phyloP scores from a whole-genome alignment of 768 basidiomycete genomes.

The Phaffia australis region DNA sequence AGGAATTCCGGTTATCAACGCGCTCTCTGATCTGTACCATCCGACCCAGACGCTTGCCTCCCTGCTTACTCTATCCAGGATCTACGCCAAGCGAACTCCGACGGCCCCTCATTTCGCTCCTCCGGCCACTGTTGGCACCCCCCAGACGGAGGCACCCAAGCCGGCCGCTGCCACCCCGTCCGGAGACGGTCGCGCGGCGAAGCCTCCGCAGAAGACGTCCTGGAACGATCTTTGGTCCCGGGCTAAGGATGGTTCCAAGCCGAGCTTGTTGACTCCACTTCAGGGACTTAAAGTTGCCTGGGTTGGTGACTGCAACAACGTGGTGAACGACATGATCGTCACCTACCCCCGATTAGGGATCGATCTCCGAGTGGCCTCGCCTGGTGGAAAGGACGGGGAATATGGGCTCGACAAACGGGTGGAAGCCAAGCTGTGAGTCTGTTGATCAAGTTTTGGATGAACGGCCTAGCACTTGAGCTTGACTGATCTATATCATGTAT shows the following conservation, averaged over 20 bases:
- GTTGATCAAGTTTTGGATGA: no score
- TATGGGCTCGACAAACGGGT: conserved; percentile 48
- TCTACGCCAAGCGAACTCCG: conserved; percentile 29
- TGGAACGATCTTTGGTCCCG: conserved; percentile 6
- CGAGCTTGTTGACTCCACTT: conserved; percentile 46
- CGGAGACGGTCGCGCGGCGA: no score
- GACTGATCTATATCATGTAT: conserved; percentile 37
- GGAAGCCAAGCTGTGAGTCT: conserved; percentile 65
- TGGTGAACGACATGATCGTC: conserved; percentile 94
- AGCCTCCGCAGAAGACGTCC: not conserved
- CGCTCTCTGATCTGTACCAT: conserved; percentile 90
- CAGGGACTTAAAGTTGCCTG: conserved; percentile 81
- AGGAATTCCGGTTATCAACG: conserved; percentile 88
- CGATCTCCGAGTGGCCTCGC: conserved; percentile 70
- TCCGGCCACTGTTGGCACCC: conserved; percentile 24
- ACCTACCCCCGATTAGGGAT: conserved; percentile 86
- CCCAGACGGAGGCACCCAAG: not conserved
- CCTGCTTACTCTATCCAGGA: conserved; percentile 74
- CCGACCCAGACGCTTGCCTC: conserved; percentile 93
- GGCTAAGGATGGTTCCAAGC: conserved; percentile 10
- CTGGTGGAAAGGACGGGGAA: conserved; percentile 40
- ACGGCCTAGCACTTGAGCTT: not conserved
- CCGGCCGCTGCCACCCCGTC: not conserved
- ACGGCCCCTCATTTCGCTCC: conserved; percentile 28
- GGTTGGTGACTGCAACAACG: conserved; percentile 88